phyloP scores from a whole-genome alignment of 371 early-diverging fungal species.

The Mortierella sp. region DNA sequence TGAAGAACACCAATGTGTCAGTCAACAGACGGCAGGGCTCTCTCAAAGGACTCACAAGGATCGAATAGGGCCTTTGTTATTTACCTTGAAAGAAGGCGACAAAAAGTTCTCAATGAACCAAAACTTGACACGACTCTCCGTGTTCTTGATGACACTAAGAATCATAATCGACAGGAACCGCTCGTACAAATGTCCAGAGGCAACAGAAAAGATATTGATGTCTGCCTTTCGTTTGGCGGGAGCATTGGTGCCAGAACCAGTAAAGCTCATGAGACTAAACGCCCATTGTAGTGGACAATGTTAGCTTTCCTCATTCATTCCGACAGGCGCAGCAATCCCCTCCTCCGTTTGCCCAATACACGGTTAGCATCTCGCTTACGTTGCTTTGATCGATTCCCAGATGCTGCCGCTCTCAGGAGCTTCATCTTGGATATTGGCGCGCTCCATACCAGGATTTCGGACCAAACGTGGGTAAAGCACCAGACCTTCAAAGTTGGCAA shows the following conservation, averaged over 20 bases:
- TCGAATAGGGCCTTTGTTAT: background rate
- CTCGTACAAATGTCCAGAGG: slow-evolving; percentile 96
- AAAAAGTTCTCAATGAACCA: slow-evolving; percentile 98
- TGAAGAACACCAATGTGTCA: slow-evolving; percentile 5
- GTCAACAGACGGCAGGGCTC: background rate
- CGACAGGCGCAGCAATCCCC: too few species aligned
- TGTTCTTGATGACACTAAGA: slow-evolving; percentile 88
- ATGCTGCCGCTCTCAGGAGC: slow-evolving; percentile 40
- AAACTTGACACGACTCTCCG: slow-evolving; percentile 90
- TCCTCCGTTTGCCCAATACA: too few species aligned
- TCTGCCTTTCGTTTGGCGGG: slow-evolving; percentile 59
- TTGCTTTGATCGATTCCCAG: slow-evolving; percentile 64
- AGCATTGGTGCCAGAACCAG: slow-evolving; percentile 11
- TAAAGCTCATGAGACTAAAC: slow-evolving; percentile 35
- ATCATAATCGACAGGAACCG: slow-evolving; percentile 97
- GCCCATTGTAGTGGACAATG: slow-evolving; percentile 1
- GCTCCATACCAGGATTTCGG: slow-evolving; percentile 85
- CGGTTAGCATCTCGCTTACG: slow-evolving; percentile 47
- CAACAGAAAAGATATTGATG: slow-evolving; percentile 96
- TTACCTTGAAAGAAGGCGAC: slow-evolving; percentile 91
- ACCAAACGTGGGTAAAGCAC: slow-evolving; percentile 80
- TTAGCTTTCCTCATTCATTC: background rate
- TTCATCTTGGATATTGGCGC: slow-evolving; percentile 75
- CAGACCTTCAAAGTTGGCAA: slow-evolving; percentile 84
- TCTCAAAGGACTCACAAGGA: too few species aligned